Percentiles rank a stretch among this genome's conserved stretches.
phyloP scores from a whole-genome alignment of 177 flowering plant species.

The Telopea speciosissima region DNA sequence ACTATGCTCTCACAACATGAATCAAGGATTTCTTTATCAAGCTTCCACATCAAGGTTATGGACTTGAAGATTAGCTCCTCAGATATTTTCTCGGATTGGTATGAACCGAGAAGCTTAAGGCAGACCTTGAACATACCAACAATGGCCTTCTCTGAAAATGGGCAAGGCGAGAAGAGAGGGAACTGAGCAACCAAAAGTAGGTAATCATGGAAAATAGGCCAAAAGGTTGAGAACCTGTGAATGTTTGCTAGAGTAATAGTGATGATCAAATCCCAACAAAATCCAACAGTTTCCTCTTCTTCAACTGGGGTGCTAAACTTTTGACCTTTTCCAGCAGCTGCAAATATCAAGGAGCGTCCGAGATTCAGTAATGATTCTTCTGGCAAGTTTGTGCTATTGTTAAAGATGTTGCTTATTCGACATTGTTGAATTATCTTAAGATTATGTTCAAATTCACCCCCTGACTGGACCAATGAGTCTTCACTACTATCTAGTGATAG shows the following conservation, averaged over 20 bases:
- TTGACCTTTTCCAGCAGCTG: slow-evolving; percentile 89
- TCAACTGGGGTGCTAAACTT: slow-evolving; percentile 80
- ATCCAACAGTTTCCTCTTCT: slow-evolving; percentile 82
- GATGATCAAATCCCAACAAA: slow-evolving; percentile 75
- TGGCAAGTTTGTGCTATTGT: slow-evolving; percentile 43
- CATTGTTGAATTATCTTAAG: slow-evolving; percentile 74
- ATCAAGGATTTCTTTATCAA: slow-evolving; percentile 72
- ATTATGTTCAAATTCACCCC: slow-evolving; percentile 73
- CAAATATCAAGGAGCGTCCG: slow-evolving; percentile 70
- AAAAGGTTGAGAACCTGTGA: slow-evolving; percentile 48
- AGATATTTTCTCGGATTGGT: slow-evolving; percentile 29
- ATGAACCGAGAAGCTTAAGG: slow-evolving; percentile 40
- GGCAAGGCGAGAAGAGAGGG: slow-evolving; percentile 71
- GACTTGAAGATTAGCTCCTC: slow-evolving; percentile 88
- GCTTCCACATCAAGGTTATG: slow-evolving; percentile 72
- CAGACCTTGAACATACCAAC: slow-evolving; percentile 52
- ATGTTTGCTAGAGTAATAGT: slow-evolving; percentile 41
- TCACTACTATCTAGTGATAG: slow-evolving; percentile 59
- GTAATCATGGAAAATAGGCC: slow-evolving; percentile 75
- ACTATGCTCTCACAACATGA: slow-evolving; percentile 54
- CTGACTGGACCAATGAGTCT: slow-evolving; percentile 43
- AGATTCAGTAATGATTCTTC: slow-evolving; percentile 58
- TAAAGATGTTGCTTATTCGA: slow-evolving; percentile 61
- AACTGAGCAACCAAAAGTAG: slow-evolving; percentile 57
- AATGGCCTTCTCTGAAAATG: slow-evolving; percentile 78